Conservation (phyloP, 495 filamentous ascomycete genomes). For the Penicillium canescens region DNA sequence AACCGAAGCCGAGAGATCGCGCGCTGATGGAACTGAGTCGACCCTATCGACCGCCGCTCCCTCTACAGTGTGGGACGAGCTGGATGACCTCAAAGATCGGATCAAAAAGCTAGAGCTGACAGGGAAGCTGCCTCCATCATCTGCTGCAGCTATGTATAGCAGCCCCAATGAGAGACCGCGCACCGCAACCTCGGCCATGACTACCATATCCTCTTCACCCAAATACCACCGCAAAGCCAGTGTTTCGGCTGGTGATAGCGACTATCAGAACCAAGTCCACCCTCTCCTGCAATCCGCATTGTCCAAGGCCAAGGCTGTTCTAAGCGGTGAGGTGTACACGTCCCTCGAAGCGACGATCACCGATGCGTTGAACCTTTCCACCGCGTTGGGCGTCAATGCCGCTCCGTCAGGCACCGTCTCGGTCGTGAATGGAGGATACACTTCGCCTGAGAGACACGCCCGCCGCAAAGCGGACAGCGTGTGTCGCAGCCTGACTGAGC, state of each 20-base stretch:
- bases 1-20: constrained; percentile 50
- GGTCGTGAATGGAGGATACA: constrained; percentile 46
- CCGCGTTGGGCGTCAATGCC: constrained; percentile 69
- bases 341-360: constrained; percentile 79
- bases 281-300: constrained; percentile 81
- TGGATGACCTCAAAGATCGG: constrained; percentile 92
- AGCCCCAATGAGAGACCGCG: constrained; percentile 78
- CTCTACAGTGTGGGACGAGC: constrained; percentile 95
- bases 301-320: constrained; percentile 65
- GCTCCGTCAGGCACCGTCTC: constrained; percentile 65
- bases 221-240: constrained; percentile 59
- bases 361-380: constrained; percentile 75
- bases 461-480: constrained; percentile 89
- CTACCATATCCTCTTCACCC: constrained; percentile 86
- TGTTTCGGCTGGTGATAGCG: constrained; percentile 49
- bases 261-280: constrained; percentile 55
- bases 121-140: constrained; percentile 79
- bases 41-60: constrained; percentile 83
- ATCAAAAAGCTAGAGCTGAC: constrained; percentile 91
- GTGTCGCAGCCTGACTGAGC: constrained; percentile 88
- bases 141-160: constrained; percentile 74
- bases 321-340: constrained; percentile 71
- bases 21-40: constrained; percentile 70
- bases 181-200: constrained; percentile 92
- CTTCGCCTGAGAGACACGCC: constrained; percentile 74